Evolutionary conservation across 2,329 filamentous ascomycete species (phyloP).

Genomic region (Camptophora hylomeconis): DNA sequence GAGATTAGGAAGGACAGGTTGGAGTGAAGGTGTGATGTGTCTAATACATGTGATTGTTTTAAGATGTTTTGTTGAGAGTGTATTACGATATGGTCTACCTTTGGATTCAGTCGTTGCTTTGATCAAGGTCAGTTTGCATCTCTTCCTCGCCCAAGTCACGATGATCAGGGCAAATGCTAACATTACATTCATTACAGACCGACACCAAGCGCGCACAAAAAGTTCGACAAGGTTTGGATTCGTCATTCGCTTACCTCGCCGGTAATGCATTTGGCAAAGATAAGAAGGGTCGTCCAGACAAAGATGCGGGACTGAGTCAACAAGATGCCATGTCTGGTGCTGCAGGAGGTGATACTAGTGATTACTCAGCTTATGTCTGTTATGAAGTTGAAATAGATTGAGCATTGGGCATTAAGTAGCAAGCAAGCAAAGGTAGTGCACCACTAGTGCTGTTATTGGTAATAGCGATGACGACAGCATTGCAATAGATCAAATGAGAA

Average conservation of each 20-base stretch:
- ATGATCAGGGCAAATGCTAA: slow-evolving; percentile 1
- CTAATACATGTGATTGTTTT: slow-evolving; percentile 88
- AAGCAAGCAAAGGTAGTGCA: no score
- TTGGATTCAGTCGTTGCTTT: slow-evolving; percentile 77
- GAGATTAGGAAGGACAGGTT: slow-evolving; percentile 76
- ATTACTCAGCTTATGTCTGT: slow-evolving; percentile 94
- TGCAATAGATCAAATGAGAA: no score
- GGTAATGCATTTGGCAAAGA: slow-evolving; percentile 89
- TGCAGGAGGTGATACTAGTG: slow-evolving; percentile 54
- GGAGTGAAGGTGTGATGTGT: slow-evolving; percentile 90
- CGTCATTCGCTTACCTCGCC: slow-evolving; percentile 77
- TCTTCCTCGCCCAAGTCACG: background rate
- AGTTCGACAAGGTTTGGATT: slow-evolving; percentile 65
- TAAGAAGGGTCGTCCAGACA: slow-evolving; percentile 82
- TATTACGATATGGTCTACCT: slow-evolving; percentile 88
- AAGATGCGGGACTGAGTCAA: slow-evolving; percentile 69
- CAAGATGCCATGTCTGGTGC: slow-evolving; percentile 68
- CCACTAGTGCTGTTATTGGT: no score
- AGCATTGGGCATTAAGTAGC: no score
- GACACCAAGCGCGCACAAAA: slow-evolving; percentile 72
- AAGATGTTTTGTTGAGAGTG: slow-evolving; percentile 92
- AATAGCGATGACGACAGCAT: no score
- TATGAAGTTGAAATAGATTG: slow-evolving; percentile 76
- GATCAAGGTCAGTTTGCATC: slow-evolving; percentile 53
- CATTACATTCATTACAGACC: slow-evolving; percentile 41